Conservation (phyloP, 2,329 filamentous ascomycete genomes). For the Diaporthe sp. region DNA sequence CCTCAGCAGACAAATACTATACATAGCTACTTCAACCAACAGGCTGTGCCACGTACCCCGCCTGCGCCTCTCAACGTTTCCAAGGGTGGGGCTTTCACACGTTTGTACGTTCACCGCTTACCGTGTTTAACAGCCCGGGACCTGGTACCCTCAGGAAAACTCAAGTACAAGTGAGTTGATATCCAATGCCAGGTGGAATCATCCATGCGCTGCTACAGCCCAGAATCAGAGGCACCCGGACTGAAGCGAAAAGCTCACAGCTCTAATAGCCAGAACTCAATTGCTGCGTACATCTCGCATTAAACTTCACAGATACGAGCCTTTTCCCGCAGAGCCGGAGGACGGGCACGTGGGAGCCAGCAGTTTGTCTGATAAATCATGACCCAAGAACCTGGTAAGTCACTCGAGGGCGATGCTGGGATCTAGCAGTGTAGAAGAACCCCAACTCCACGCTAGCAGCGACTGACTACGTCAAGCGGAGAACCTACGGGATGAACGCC, state of each 20-base stretch:
- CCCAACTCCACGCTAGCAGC: constrained; percentile 3
- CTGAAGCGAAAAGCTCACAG: too few relatives aligned
- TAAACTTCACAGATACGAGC: background rate
- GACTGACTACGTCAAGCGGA: background rate
- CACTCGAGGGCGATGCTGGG: background rate
- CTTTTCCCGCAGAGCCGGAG: background rate
- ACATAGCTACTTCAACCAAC: too few relatives aligned
- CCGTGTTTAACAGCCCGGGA: too few relatives aligned
- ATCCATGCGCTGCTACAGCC: too few relatives aligned
- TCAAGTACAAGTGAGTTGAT: background rate
- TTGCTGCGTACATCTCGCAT: background rate
- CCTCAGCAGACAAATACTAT: too few relatives aligned
- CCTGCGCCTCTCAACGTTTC: too few relatives aligned
- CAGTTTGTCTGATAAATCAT: background rate
- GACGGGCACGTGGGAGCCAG: background rate
- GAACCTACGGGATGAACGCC: background rate
- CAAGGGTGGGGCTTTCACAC: too few relatives aligned
- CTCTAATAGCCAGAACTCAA: too few relatives aligned
- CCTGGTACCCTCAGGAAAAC: background rate
- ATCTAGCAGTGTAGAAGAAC: background rate
- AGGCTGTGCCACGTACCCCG: too few relatives aligned
- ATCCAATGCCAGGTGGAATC: too few relatives aligned
- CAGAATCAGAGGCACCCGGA: too few relatives aligned
- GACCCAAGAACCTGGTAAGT: constrained; percentile 1
- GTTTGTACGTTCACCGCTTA: too few relatives aligned